Evolutionary conservation across 2,329 filamentous ascomycete species (phyloP), one percentile per base, ranked within the genome.

Genomic region (Daldinia sp.): DNA sequence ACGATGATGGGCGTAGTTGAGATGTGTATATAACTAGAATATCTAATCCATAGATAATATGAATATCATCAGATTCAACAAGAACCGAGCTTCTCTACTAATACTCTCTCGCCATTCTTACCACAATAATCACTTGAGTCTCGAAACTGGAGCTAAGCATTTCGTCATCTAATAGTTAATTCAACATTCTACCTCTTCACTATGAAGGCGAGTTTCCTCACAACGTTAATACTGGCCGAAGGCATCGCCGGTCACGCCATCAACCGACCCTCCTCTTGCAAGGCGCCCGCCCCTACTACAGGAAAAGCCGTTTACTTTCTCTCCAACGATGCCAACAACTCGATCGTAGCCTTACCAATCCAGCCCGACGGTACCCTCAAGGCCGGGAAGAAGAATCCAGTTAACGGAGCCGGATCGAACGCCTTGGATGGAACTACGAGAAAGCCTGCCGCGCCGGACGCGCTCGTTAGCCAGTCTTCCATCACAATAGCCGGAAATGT

Each of bases 301-400:
- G 73, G 68, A 21, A 83, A 82, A 70, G 85, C 84, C 0, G 70
- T 87, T 15, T 88, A 88, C 72, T 74, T 87, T 55, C 74, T 86
- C 35, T 85, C 81, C 32, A 89, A 89, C 67, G 78, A 83, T 2
- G 66, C 78, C 0, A 63, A 69, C 8, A 85, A 87, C 54, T 72
- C 78, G 0, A 77, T 88, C 1, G 76, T 86, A 1, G 80, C 84
- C 0, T 55, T 88, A 1, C 79, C 80, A 0, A 79, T 87, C 30
- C 75, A 71, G 0, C 45, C 65, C 0, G 75, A 85, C 56, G 85
- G 86, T 0, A 79, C 74, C 13, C 75, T 88, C 0, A 78, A 76
- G 0, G 71, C 73, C 13, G 2, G 82, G 80, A 0, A 75, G 2
- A 82, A 80, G 0, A 78, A 72, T 37, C 71, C 75, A 11, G 72